phyloP scores from a whole-genome alignment of 2,329 filamentous ascomycete species.

The Cytospora piceae region DNA sequence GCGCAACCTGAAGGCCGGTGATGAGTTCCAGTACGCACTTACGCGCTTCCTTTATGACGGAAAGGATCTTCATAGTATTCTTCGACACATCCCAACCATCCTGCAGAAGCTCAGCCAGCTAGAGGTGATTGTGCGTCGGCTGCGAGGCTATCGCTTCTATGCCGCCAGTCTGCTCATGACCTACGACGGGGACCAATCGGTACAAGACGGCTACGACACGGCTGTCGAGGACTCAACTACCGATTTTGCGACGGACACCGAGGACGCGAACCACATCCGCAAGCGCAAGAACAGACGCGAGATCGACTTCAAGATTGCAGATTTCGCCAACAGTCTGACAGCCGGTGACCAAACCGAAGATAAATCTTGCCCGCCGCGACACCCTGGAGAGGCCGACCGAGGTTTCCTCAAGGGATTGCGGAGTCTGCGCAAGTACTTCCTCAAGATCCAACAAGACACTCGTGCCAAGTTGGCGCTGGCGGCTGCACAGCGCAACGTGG shows the following conservation, averaged over 20 bases:
- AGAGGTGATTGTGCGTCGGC: conserved; percentile 77
- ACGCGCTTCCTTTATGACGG: conserved; percentile 92
- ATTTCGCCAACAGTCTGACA: conserved; percentile 97
- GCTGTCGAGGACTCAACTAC: conserved; percentile 61
- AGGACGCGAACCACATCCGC: conserved; percentile 48
- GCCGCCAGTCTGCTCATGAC: conserved; percentile 93
- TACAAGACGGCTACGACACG: conserved; percentile 54
- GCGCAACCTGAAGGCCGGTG: conserved; percentile 81
- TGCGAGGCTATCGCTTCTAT: conserved; percentile 91
- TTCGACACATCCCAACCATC: conserved; percentile 85
- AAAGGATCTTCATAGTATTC: conserved; percentile 75
- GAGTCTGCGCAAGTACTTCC: conserved; percentile 80
- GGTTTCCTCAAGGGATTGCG: conserved; percentile 87
- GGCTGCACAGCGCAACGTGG: conserved; percentile 28
- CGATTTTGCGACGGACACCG: conserved; percentile 61
- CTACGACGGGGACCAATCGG: conserved; percentile 81
- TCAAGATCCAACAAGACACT: conserved; percentile 82
- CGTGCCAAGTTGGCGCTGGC: conserved; percentile 54
- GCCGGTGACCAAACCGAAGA: conserved; percentile 72
- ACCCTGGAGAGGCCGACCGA: conserved; percentile 79
- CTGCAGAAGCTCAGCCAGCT: conserved; percentile 81
- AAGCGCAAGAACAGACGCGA: conserved; percentile 57
- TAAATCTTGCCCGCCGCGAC: conserved; percentile 75
- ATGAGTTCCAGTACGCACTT: conserved; percentile 86
- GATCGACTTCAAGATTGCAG: conserved; percentile 95